A percentile compares a stretch with the other conserved stretches of the same genome.
phyloP scores from a whole-genome alignment of 2,329 filamentous ascomycete genomes.

The Raffaelea ambrosiae region DNA sequence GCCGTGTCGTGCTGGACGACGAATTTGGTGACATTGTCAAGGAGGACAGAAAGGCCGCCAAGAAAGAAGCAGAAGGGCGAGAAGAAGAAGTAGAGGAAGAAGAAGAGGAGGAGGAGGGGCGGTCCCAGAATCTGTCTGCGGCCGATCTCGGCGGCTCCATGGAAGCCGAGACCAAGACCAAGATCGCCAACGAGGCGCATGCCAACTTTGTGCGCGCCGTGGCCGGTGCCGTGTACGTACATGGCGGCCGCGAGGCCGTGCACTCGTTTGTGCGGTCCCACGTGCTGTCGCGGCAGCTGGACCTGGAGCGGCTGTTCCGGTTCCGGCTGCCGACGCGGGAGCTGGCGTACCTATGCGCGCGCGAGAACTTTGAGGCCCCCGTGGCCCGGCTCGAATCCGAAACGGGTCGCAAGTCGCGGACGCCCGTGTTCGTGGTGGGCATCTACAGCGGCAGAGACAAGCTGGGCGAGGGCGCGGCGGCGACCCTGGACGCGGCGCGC shows the following conservation, averaged over 20 bases:
- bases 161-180: slow-evolving; percentile 16
- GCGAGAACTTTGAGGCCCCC: slow-evolving; percentile 83
- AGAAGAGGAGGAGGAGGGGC: too few species aligned
- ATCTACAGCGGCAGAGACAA: slow-evolving; percentile 89
- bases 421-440: slow-evolving; percentile 87
- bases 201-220: slow-evolving; percentile 75
- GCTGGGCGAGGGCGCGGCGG: slow-evolving; percentile 80
- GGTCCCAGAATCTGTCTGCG: background rate
- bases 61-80: background rate
- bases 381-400: slow-evolving; percentile 83
- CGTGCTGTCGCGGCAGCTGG: slow-evolving; percentile 70
- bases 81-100: slow-evolving; percentile 15
- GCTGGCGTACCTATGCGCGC: slow-evolving; percentile 69
- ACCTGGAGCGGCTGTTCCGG: slow-evolving; percentile 69
- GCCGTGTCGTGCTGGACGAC: slow-evolving; percentile 72
- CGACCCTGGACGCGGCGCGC: slow-evolving; percentile 69
- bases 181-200: slow-evolving; percentile 24
- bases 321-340: slow-evolving; percentile 82
- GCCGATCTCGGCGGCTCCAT: slow-evolving; percentile 7
- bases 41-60: background rate
- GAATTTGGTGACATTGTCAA: slow-evolving; percentile 64
- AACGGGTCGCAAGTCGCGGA: slow-evolving; percentile 75
- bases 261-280: slow-evolving; percentile 79
- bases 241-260: slow-evolving; percentile 69
- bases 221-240: slow-evolving; percentile 76